Evolutionary conservation across 2,329 filamentous ascomycete species (phyloP).

Genomic region (Neofusicoccum sp.): DNA sequence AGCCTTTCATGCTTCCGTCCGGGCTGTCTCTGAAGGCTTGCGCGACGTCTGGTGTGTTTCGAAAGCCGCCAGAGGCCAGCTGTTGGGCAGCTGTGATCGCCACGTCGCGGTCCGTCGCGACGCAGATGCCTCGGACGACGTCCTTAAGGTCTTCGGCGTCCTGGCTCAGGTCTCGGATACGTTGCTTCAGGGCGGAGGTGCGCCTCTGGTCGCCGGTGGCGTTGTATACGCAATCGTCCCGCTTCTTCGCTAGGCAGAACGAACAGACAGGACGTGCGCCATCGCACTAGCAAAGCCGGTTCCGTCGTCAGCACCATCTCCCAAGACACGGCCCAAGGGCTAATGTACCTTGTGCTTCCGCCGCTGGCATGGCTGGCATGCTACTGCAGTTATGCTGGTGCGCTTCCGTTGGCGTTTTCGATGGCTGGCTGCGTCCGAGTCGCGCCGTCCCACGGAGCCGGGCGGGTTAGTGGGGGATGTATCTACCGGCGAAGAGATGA

Average conservation of each 20-base stretch:
- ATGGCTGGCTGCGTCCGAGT: neutral
- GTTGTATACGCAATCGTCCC: slow-evolving; percentile 25
- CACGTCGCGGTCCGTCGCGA: neutral
- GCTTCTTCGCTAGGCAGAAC: slow-evolving; percentile 21
- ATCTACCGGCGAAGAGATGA: neutral
- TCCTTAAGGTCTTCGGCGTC: slow-evolving; percentile 13
- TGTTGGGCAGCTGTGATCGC: slow-evolving; percentile 3
- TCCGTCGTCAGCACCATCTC: neutral
- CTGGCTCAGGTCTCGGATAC: slow-evolving; percentile 12
- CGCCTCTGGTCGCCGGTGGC: slow-evolving; percentile 24
- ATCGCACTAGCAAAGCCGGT: slow-evolving; percentile 16
- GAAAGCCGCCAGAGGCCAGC: neutral
- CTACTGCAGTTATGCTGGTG: slow-evolving; percentile 21
- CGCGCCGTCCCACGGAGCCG: neutral
- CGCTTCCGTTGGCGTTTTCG: neutral
- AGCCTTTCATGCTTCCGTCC: too few relatives aligned
- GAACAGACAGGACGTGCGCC: slow-evolving; percentile 24
- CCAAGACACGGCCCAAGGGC: slow-evolving; percentile 22
- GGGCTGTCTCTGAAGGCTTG: neutral
- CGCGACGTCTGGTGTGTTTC: neutral
- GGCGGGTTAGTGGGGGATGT: neutral
- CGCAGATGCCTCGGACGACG: slow-evolving; percentile 13
- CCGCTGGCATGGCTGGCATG: slow-evolving; percentile 23
- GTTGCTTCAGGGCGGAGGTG: slow-evolving; percentile 24
- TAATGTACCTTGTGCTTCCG: slow-evolving; percentile 22